These are phyloP conservation scores for Terfezia claveryi DNA, from an alignment of 495 filamentous ascomycete genomes.

Conservation along the genomic window DNA sequence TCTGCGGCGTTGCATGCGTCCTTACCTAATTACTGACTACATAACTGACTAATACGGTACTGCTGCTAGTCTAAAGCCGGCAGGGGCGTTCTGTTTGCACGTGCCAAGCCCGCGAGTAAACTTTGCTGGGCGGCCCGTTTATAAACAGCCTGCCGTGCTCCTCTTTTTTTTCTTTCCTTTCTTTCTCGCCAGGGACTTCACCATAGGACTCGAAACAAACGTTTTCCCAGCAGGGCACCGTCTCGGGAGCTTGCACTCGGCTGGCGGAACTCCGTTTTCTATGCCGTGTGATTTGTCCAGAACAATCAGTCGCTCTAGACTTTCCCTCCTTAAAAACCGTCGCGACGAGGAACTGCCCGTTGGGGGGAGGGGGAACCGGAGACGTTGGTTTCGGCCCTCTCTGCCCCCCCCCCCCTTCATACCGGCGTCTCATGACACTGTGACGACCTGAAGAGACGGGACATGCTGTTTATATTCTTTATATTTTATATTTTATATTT, in stretches of 20 bases:
- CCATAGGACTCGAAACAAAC: conserved; percentile 60
- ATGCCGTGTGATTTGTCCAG: conserved; percentile 48
- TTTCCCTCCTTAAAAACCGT: conserved; percentile 90
- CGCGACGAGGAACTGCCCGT: conserved; percentile 50
- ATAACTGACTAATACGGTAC: no score
- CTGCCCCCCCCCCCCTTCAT: neutral
- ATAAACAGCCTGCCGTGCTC: neutral
- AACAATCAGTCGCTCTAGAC: conserved; percentile 31
- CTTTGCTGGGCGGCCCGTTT: no score
- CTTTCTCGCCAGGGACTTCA: conserved; percentile 21
- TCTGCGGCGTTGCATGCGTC: no score
- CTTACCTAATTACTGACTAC: no score
- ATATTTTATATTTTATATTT: neutral
- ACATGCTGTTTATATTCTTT: conserved; percentile 26
- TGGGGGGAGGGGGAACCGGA: no score
- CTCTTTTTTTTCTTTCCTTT: conserved; percentile 25
- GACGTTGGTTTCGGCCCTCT: conserved; percentile 28
- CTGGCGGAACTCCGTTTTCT: conserved; percentile 54
- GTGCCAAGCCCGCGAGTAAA: no score
- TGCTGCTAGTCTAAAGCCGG: no score
- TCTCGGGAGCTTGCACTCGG: conserved; percentile 46
- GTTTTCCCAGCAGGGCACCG: conserved; percentile 48
- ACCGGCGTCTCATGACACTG: conserved; percentile 73
- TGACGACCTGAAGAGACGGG: conserved; percentile 88
- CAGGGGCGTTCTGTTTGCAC: no score